Evolutionary conservation across 192 early-diverging fungal genomes (phyloP), one percentile per base, ranked within the genome.

Genomic region (Phlyctochytrium planicorne): DNA sequence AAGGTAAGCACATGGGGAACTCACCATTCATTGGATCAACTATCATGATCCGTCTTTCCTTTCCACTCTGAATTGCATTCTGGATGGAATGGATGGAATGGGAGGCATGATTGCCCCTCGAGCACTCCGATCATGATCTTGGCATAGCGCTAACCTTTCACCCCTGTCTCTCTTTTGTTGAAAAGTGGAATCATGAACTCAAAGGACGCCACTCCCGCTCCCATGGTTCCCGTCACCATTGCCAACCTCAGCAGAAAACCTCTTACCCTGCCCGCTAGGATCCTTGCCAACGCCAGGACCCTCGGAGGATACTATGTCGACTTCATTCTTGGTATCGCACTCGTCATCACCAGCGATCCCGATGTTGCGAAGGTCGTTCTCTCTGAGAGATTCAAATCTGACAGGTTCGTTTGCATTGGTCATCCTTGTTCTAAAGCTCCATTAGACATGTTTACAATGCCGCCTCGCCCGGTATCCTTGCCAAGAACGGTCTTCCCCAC

Each of bases 291-390:
- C 23, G 66, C 66, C 3, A 33, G 32, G 0, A 3, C 10, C 1
- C 34, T 68, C 35, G 66, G 66, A 6, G 57, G 24, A 31, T 68
- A 37, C 66, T 57, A 68, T 30, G 66, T 68, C 59, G 60, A 59
- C 30, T 68, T 56, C 33, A n/a, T 68, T 27, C 16, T 60, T 14
- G 66, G 50, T 10, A 53, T 31, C 20, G 50, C 66, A 31, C 66
- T 68, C 25, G 59, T 60, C 14, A 57, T 68, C 37, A 53, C 36
- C 34, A 16, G 57, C 1, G n/a, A 60, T 29, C 56, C 66, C 23
- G 59, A 59, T 36, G 60, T 40, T 59, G 66, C 57, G n/a, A 47
- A 6, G 10, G 59, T 68, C 30, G 47, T 68, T 60, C 37, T 68
- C 6, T 68, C 66, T 0, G 66, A 68, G 12, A 59, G 59, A 59